Evolutionary conservation across 2,329 filamentous ascomycete genomes (phyloP).

Genomic region (Fusarium sp.): DNA sequence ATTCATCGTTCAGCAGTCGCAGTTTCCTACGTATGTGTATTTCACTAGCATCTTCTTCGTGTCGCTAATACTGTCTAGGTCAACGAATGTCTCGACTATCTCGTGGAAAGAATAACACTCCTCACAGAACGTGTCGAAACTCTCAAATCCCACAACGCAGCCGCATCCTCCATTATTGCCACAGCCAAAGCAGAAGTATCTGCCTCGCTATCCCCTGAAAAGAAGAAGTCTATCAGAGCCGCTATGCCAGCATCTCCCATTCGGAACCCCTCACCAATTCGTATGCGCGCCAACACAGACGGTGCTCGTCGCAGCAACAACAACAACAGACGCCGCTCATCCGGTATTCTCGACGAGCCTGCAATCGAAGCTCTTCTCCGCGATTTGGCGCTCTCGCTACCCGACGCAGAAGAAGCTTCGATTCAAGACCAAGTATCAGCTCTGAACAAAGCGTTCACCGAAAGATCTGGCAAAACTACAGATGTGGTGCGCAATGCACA

Average conservation of each 20-base stretch:
- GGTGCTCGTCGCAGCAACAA: slow-evolving; percentile 22
- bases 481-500: slow-evolving; percentile 60
- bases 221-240: slow-evolving; percentile 39
- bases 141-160: slow-evolving; percentile 58
- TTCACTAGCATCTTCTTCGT: fast-evolving
- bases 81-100: slow-evolving; percentile 61
- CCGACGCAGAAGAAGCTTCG: slow-evolving; percentile 46
- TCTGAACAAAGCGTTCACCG: slow-evolving; percentile 51
- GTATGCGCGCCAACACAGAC: slow-evolving; percentile 46
- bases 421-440: slow-evolving; percentile 42
- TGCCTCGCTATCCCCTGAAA: slow-evolving; percentile 30
- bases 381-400: slow-evolving; percentile 57
- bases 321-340: slow-evolving; percentile 48
- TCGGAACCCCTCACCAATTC: slow-evolving; percentile 50
- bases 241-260: slow-evolving; percentile 49
- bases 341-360: slow-evolving; percentile 50
- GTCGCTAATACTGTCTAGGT: slow-evolving; percentile 53
- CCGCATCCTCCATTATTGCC: slow-evolving; percentile 52
- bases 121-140: slow-evolving; percentile 56
- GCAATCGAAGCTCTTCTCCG: slow-evolving; percentile 61
- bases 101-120: slow-evolving; percentile 58
- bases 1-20: slow-evolving; percentile 59
- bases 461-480: slow-evolving; percentile 55
- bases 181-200: slow-evolving; percentile 58
- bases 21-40: slow-evolving; percentile 60